Base-by-base conservation (phyloP, 129 eudicot genomes). In the Artemisia tridentata region DNA sequence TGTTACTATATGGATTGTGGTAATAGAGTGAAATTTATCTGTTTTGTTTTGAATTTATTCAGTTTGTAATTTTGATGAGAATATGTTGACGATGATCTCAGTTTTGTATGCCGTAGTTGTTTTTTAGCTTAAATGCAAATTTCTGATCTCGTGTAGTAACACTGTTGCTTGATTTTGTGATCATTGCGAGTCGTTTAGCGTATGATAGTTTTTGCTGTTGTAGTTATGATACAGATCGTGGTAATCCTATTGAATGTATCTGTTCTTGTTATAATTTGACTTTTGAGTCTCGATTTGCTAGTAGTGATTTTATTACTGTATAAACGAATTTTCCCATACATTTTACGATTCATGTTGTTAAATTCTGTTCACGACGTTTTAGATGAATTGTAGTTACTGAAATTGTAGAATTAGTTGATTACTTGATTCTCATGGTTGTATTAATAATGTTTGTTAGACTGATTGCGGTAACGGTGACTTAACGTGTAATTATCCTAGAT, bases 121-220 rank as follows among this genome's bases (percentile, higher is more conserved):
- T 31, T 55, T 68, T 68, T 6, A 77, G 80, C 51, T 61, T 31
- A 76, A 38, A 52, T 46, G 19, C 57, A 21, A 7, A 7, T 50
- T 45, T 11, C 38, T 16, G 15, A 41, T 23, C 65, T 74, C 57
- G 17, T 51, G 9, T 69, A 2, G 62, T 59, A 68, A 14, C 25
- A 3, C 45, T 14, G 7, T 69, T 38, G 64, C 18, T 72, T 25
- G 63, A 12, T 60, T 31, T 34, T 69, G 17, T n/a, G 38, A 68
- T 61, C 65, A 50, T 60, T 53, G 61, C 13, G 53, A 68, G 45
- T 0, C 9, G 45, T 38, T 38, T 38, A 38, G 45, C 9, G 45
- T n/a, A n/a, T n/a, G n/a, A n/a, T n/a, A n/a, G n/a, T 7, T 38
- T 38, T 38, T 38, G 45, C 8, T 38, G 45, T 38, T 38, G 45